Base-by-base conservation (phyloP, 176 grass and related monocot species). In the Hsuehochloa calcarea region DNA sequence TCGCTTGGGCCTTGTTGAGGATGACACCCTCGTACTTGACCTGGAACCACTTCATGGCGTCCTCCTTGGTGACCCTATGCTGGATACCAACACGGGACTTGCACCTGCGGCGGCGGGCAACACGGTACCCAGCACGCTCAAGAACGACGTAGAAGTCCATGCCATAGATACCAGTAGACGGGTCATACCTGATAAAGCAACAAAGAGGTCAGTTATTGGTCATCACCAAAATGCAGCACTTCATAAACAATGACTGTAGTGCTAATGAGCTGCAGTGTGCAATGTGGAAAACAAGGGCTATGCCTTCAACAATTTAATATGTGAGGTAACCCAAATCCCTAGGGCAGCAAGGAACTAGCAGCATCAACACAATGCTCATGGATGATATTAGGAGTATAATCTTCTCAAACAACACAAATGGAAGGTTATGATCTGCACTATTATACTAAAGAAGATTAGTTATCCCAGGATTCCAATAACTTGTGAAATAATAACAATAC, bases 1-100 rank as follows among this genome's bases (percentile, higher is more conserved):
- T 84, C 8, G 87, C 81, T 40, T 92, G 90, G 73, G 86, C 35
- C 79, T 92, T 89, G 83, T 92, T 89, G 83, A 92, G 87, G 74
- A 92, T 92, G 43, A 92, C 83, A 83, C 90, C 90, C 90, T 92
- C 90, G 8, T 92, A 92, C 80, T 92, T 92, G 83, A 89, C 90
- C 82, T 92, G 87, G 83, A 92, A 92, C 90, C 90, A 92, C 90
- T 92, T 92, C 90, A 92, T 92, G 58, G 90, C 86, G 29, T 92
- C 90, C 50, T 92, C 90, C 83, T 89, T 89, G 73, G 90, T 92
- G 79, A 92, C 86, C 78, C 86, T 86, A 66, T 92, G 90, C 66
- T 92, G 90, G 43, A 92, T 92, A 16, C 90, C 90, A 67, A 89
- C 83, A 13, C 90, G 78, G 0, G 90, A 77, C 82, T 92, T 92